Evolutionary conservation across 1,284 basidiomycete genomes (phyloP), one percentile per base, ranked within the genome.

Genomic region (Pseudozyma flocculosa): DNA sequence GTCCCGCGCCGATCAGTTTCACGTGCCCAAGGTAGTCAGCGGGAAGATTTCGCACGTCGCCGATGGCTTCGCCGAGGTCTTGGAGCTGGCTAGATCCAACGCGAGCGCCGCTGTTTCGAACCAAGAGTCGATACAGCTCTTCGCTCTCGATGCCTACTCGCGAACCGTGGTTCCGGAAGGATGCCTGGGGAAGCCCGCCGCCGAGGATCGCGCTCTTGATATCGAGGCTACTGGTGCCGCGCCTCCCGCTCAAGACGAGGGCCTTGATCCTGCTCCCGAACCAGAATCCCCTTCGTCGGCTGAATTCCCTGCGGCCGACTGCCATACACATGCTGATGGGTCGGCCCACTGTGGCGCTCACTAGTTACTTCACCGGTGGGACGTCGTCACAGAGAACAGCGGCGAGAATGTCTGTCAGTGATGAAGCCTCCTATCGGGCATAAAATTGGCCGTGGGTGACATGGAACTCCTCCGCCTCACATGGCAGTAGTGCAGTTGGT

Each of bases 71-170:
- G 44, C 42, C 21, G 76, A 73, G 4, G 70, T 71, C 23, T 45
- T 80, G 21, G 74, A 79, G 36, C 68, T 80, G 9, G 80, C 80
- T n/a, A 49, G 63, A 24, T 62, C 68, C 57, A 79, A 80, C 61
- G 46, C 64, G 1, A 72, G 73, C 3, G 70, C 54, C 22, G 70
- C 78, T 1, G 68, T 78, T 0, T 54, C 56, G 40, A 80, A 81
- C 68, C 79, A 78, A 23, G 73, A 80, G 54, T 71, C 75, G 3
- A 60, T 80, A 23, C 80, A 81, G 61, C 79, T 78, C 66, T 81
- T 78, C 59, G 77, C 79, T 3, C n/a, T 59, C 47, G 73, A 80
- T 46, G 75, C 78, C 30, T 80, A 77, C 58, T 75, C 71, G n/a
- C 48, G 75, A 34, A 76, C 78, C 43, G 65, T 78, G 17, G 76